Percentiles rank a stretch among this genome's conserved stretches.
Evolutionary conservation across 2,329 filamentous ascomycete species (phyloP).

Genomic region (Neonectria sp.): DNA sequence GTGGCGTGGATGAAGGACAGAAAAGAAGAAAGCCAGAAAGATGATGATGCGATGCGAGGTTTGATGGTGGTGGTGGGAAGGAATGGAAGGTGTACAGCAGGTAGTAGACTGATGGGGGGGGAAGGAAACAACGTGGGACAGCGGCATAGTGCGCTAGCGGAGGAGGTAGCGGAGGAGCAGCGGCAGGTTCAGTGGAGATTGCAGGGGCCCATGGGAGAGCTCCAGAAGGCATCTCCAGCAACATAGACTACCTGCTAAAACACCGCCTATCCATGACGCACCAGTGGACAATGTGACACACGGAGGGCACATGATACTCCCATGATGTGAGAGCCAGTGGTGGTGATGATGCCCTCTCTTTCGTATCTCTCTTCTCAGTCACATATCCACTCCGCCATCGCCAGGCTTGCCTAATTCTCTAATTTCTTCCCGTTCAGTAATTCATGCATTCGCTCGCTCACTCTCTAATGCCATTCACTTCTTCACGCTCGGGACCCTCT

Average conservation of each 20-base stretch:
- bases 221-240: neutral
- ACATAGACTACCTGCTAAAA: neutral
- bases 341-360: constrained; percentile 7
- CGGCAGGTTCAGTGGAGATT: constrained; percentile 13
- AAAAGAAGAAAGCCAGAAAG: neutral
- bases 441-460: constrained; percentile 23
- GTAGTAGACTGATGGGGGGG: constrained; percentile 10
- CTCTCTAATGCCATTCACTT: constrained; percentile 23
- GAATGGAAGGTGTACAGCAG: neutral
- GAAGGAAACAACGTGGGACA: constrained; percentile 15
- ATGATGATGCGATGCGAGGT: constrained; percentile 1
- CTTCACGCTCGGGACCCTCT: constrained; percentile 10
- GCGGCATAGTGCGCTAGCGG: constrained; percentile 1
- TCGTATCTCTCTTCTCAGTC: neutral
- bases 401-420: neutral
- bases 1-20: neutral
- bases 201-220: constrained; percentile 5
- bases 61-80: constrained; percentile 9
- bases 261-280: constrained; percentile 11
- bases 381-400: neutral
- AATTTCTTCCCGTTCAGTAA: constrained; percentile 15
- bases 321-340: constrained; percentile 9
- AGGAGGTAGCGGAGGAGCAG: constrained; percentile 12
- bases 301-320: constrained; percentile 19
- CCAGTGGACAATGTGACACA: constrained; percentile 24